Conservation (phyloP, 306 rosid genomes). For the Luffa aegyptiaca region DNA sequence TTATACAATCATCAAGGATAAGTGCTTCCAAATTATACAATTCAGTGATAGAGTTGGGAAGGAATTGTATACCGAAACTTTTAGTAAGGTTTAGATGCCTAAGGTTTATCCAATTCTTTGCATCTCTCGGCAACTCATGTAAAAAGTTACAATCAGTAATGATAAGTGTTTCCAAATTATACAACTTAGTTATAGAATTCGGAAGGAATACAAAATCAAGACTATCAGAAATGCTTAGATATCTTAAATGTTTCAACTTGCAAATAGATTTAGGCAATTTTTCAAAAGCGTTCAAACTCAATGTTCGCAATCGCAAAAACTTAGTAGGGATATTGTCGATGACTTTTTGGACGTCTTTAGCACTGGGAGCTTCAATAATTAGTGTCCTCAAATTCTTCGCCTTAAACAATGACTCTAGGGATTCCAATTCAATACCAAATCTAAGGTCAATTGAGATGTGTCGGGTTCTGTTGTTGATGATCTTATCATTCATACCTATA, state of each 20-base stretch:
- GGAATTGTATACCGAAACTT: not conserved
- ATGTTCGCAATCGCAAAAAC: not conserved
- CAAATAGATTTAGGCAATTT: not conserved
- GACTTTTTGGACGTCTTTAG: not conserved
- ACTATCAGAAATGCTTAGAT: not conserved
- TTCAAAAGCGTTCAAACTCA: not conserved
- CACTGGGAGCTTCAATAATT: not conserved
- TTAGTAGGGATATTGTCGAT: too few species aligned
- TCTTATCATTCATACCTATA: not conserved
- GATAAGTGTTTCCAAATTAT: not conserved
- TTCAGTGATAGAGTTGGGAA: not conserved
- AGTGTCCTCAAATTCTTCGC: not conserved
- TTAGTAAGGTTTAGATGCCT: not conserved
- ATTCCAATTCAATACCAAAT: not conserved
- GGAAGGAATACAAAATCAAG: not conserved
- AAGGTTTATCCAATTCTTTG: slow-evolving; percentile 1
- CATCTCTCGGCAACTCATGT: not conserved
- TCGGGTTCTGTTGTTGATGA: not conserved
- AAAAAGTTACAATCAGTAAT: not conserved
- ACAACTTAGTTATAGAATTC: not conserved
- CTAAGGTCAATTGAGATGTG: not conserved
- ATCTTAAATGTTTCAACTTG: not conserved
- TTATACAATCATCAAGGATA: fast-evolving
- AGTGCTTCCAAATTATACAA: not conserved
- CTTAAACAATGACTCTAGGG: not conserved